These are phyloP conservation scores for Acacia confusa DNA, from an alignment of 306 rosid species.

Conservation along the genomic window DNA sequence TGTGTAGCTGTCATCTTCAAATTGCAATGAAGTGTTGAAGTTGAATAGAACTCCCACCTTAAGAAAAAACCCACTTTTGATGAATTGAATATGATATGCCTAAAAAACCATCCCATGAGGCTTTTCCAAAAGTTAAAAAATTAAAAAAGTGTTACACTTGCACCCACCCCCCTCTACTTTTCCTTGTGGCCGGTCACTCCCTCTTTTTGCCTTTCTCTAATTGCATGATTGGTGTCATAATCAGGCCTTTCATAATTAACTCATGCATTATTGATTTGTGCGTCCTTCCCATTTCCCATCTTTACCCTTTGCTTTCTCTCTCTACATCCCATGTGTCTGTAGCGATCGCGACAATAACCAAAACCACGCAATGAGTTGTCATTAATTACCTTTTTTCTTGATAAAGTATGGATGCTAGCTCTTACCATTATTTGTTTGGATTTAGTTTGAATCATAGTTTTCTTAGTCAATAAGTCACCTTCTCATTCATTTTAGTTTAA, in stretches of 20 bases:
- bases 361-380: neutral
- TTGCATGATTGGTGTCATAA: conserved; percentile 30
- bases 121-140: neutral
- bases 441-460: too few relatives aligned
- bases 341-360: neutral
- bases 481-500: neutral
- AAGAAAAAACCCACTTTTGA: conserved; percentile 40
- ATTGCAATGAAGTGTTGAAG: neutral
- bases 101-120: neutral
- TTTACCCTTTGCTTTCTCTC: neutral
- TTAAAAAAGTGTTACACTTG: neutral
- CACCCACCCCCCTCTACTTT: neutral
- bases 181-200: neutral
- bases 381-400: neutral
- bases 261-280: neutral
- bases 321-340: neutral
- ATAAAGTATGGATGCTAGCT: neutral
- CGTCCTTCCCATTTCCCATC: neutral
- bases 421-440: neutral
- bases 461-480: neutral
- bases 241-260: neutral
- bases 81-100: neutral
- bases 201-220: neutral
- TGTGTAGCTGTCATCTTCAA: conserved; percentile 65
- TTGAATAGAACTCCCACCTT: conserved; percentile 45